Base-by-base conservation (phyloP, 2,329 filamentous ascomycete genomes). In the Phoma sp. region DNA sequence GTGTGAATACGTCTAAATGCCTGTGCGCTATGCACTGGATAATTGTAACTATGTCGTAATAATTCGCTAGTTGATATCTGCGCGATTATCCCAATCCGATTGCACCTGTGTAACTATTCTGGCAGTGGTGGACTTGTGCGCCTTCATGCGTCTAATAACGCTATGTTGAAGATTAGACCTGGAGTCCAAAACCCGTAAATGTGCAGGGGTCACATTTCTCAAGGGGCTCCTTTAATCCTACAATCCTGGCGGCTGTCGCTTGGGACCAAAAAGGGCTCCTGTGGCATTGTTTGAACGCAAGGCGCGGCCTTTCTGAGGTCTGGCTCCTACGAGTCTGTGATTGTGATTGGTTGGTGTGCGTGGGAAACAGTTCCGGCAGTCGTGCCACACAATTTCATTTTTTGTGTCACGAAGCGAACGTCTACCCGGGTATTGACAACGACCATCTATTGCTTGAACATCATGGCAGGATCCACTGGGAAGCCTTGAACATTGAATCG, bases 391-490 rank as follows among this genome's bases (percentile, higher is more conserved):
- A 21, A 39, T 37, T 26, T 45, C 14, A n/a, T 23, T 28, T 39
- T 40, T 54, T 11, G 45, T 54, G 51, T n/a, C 28, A 54, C 45
- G 4, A 34, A 18, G 17, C 23, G 21, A 51, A 46, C 45, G 29
- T n/a, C 42, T 17, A 14, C n/a, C 30, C n/a, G 17, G 33, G 34
- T 43, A 40, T 54, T 39, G 20, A 49, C 26, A 18, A 12, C 45
- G 23, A 34, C 20, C 33, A 14, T 40, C 34, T 49, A 54, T 43
- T 67, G 65, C 56, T 74, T 73, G 51, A 65, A 74, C 55, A 69
- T 67, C 69, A 74, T 73, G 12, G 64, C 62, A 17, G 71, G 70
- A 55, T 74, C 70, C 32, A 73, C 67, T 15, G 67, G 69, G 51
- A 67, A 74, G 17, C 67, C 67, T 48, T 69, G 69, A 36, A 72